Percentiles rank a stretch among this genome's conserved stretches.
Conservation (phyloP, 257 asterid species). For the Solanum sejunctum region DNA sequence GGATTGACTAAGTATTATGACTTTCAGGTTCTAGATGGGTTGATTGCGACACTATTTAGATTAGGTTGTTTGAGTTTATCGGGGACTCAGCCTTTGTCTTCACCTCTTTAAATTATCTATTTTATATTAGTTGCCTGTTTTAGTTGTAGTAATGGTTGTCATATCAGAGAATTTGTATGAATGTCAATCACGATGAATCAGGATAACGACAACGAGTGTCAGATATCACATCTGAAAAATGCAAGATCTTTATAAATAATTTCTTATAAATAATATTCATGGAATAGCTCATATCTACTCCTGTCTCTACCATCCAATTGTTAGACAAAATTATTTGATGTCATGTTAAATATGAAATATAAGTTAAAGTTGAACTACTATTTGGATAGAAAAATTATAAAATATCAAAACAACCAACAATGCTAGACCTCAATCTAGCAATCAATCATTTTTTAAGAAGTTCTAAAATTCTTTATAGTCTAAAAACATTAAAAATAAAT, state of each 20-base stretch:
- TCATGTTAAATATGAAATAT: neutral
- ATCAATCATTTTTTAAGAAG: neutral
- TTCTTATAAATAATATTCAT: neutral
- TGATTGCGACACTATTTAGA: too few relatives aligned
- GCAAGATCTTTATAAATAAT: neutral
- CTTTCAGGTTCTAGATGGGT: too few relatives aligned
- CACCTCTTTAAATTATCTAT: too few relatives aligned
- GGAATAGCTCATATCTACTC: neutral
- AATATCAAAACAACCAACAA: neutral
- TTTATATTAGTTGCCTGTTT: too few relatives aligned
- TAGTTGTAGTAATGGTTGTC: too few relatives aligned
- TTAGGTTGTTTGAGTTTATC: too few relatives aligned
- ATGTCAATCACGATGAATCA: too few relatives aligned
- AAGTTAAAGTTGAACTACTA: neutral
- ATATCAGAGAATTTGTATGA: too few relatives aligned
- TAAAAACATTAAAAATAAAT: neutral
- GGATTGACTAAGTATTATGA: too few relatives aligned
- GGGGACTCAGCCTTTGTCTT: too few relatives aligned
- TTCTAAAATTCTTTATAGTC: too few relatives aligned
- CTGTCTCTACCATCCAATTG: neutral
- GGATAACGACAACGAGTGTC: too few relatives aligned
- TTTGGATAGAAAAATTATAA: neutral
- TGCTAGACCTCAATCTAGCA: neutral
- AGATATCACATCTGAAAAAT: neutral
- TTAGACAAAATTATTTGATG: neutral